Percentiles rank a stretch among this genome's conserved stretches.
These are phyloP conservation scores for Endocarpon pusillum DNA, from an alignment of 495 filamentous ascomycete genomes.

Conservation along the genomic window DNA sequence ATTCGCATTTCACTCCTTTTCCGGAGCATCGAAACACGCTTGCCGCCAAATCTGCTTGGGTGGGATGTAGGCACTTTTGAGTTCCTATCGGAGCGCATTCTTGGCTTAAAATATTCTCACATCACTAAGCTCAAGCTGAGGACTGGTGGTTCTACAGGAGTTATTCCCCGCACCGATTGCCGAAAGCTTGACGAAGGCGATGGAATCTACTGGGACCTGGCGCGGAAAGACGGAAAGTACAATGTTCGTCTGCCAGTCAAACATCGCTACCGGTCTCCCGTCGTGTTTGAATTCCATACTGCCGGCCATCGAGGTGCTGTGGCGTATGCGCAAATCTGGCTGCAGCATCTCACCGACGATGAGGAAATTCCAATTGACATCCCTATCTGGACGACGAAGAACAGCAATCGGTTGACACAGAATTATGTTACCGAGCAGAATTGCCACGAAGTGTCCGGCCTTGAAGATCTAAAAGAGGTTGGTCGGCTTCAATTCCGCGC, in stretches of 20 bases:
- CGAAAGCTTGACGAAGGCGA: slow-evolving; percentile 37
- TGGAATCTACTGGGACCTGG: slow-evolving; percentile 51
- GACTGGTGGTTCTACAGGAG: slow-evolving; percentile 70
- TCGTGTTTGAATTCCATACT: slow-evolving; percentile 72
- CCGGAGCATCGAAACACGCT: slow-evolving; percentile 64
- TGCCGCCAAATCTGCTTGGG: slow-evolving; percentile 67
- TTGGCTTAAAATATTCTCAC: slow-evolving; percentile 34
- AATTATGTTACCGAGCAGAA: slow-evolving; percentile 77
- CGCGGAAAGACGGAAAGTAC: slow-evolving; percentile 32
- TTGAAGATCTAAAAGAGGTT: slow-evolving; percentile 57
- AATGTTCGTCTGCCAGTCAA: slow-evolving; percentile 69
- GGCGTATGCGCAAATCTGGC: slow-evolving; percentile 68
- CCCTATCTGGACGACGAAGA: slow-evolving; percentile 71
- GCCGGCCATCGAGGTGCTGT: slow-evolving; percentile 49
- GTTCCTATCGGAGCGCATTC: slow-evolving; percentile 51
- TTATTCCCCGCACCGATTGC: slow-evolving; percentile 42
- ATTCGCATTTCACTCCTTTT: slow-evolving; percentile 81
- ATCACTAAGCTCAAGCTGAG: slow-evolving; percentile 52
- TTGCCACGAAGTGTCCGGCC: slow-evolving; percentile 39
- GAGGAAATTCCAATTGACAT: slow-evolving; percentile 60
- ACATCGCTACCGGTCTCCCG: slow-evolving; percentile 69
- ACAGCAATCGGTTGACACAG: slow-evolving; percentile 56
- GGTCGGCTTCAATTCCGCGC: slow-evolving; percentile 65
- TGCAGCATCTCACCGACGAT: slow-evolving; percentile 68
- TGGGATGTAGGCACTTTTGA: slow-evolving; percentile 93